phyloP scores from a whole-genome alignment of 139 green algal genomes.

The Deuterostichococcus epilithicus region DNA sequence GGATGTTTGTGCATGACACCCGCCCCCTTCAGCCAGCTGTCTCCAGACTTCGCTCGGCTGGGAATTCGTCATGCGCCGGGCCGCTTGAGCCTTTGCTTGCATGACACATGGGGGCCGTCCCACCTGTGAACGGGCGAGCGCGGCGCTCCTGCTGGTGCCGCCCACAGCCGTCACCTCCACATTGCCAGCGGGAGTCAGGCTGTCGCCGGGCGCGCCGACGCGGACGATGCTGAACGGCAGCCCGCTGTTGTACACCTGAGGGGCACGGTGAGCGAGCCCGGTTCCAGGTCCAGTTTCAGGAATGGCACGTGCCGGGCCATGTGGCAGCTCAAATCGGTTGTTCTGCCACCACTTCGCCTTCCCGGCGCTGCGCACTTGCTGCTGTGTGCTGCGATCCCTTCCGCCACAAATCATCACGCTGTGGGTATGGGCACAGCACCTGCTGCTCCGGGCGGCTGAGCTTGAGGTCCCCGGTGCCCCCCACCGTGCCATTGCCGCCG shows the following conservation, averaged over 20 bases:
- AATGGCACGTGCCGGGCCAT: not conserved
- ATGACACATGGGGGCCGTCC: not conserved
- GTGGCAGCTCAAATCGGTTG: not conserved
- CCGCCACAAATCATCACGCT: not conserved
- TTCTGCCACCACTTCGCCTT: not conserved
- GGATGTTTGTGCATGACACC: not conserved
- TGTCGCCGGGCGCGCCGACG: not conserved
- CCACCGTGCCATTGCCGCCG: not conserved
- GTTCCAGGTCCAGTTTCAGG: not conserved
- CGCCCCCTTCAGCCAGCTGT: not conserved
- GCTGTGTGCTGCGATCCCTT: not conserved
- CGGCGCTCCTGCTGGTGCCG: not conserved
- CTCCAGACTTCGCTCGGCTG: not conserved
- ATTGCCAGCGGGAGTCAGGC: conserved; percentile 3
- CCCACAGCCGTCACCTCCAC: not conserved
- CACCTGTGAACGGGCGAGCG: not conserved
- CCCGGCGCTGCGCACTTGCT: not conserved
- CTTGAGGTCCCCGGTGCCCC: not conserved
- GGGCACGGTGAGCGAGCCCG: too few relatives aligned
- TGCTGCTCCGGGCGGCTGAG: conserved; percentile 16
- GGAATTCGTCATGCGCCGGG: not conserved
- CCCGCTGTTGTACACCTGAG: conserved; percentile 15
- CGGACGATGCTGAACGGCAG: conserved; percentile 18
- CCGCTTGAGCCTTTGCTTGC: not conserved
- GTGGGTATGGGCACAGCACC: not conserved